Evolutionary conservation across 2,329 filamentous ascomycete species (phyloP).

Genomic region (Fusarium sp.): DNA sequence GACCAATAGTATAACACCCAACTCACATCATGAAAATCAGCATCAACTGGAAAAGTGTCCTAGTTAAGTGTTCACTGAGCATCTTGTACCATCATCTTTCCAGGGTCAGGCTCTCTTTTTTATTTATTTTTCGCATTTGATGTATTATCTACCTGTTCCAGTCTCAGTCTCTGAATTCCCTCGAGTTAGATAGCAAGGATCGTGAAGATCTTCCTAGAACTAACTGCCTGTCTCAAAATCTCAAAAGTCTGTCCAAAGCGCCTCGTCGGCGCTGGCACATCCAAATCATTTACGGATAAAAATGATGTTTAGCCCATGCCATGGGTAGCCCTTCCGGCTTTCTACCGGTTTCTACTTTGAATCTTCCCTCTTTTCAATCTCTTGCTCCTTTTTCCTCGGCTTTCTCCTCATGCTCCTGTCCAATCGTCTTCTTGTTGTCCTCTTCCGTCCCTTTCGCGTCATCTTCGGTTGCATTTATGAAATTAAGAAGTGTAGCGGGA

Average conservation of each 20-base stretch:
- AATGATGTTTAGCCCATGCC: conserved; percentile 2
- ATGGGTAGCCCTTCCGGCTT: not conserved
- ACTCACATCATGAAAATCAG: not conserved
- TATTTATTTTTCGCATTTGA: not conserved
- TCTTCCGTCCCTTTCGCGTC: not conserved
- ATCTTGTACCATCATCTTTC: not conserved
- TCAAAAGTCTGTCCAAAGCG: conserved; percentile 9
- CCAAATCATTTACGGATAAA: conserved; percentile 8
- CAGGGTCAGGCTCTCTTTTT: not conserved
- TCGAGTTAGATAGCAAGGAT: conserved; percentile 20
- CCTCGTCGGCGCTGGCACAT: conserved; percentile 9
- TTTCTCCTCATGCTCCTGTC: not conserved
- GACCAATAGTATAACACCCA: not conserved
- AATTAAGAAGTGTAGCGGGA: conserved; percentile 10
- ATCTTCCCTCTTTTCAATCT: conserved; percentile 13
- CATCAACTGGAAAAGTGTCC: not conserved
- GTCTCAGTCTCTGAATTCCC: not conserved
- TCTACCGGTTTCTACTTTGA: not conserved
- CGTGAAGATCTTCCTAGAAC: conserved; percentile 7
- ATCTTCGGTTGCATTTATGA: conserved; percentile 7
- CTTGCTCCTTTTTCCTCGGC: not conserved
- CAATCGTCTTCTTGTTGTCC: not conserved
- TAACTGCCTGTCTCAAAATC: not conserved
- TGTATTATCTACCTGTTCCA: not conserved
- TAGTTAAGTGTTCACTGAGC: not conserved